Evolutionary conservation across 352 stramenopile species (phyloP), one percentile per base, ranked within the genome.

Genomic region (Globisporangium nagaii): DNA sequence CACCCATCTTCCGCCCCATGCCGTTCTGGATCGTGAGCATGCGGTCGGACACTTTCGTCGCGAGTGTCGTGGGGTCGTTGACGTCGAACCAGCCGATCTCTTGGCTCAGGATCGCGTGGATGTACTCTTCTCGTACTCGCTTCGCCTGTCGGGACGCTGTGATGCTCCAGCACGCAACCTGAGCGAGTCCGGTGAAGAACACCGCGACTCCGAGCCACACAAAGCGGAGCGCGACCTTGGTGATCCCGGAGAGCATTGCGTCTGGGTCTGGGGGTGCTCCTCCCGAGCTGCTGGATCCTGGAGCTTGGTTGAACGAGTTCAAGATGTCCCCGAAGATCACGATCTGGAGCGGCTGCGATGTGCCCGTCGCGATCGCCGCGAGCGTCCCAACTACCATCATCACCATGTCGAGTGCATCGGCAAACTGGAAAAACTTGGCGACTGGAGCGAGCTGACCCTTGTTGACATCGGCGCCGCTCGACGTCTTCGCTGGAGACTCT

Each of bases 31-130:
- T 77, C 10, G 63, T 51, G 40, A 82, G 55, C 12, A 57, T 66
- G 1, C 69, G 55, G 25, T 73, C 71, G 8, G 57, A 39, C 1
- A 79, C 65, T n/a, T 63, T 58, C 1, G 73, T 68, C 3, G 70
- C 63, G 17, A 83, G 50, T 50, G 73, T 57, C 65, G 70, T 84
- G 0, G 70, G 70, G 7, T 88, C 75, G 37, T 84, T 82, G 27
- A 86, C 65, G 35, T 88, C 77, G 27, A 88, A 88, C 77, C 77
- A 86, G 10, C 72, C 77, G 44, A 88, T 84, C 39, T 84, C 73
- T 52, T 86, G 73, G 15, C 73, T 76, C 35, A 82, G 62, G 34
- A 88, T 84, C 1, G 76, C 69, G 37, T 58, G 63, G 1, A 80
- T 68, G 43, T 88, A 88, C 24, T 67, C 71, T 22, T 64, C 70